Conservation (phyloP, 768 basidiomycete genomes). For the Rossbeevera mucosa region DNA sequence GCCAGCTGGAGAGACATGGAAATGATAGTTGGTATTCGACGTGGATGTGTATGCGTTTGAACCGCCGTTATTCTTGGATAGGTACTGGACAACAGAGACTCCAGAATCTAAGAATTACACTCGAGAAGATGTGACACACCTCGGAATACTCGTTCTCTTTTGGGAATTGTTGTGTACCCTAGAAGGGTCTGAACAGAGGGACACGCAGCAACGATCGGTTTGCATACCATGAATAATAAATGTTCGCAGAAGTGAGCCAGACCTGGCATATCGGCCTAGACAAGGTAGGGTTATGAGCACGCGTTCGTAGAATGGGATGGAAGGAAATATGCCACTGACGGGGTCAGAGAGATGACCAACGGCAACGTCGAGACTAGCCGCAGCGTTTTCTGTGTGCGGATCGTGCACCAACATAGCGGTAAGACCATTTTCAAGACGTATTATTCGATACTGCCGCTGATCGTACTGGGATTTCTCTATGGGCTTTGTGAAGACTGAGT, state of each 20-base stretch:
- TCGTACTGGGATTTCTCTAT: conserved; percentile 75
- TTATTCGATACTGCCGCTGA: conserved; percentile 73
- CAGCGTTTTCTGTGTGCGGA: conserved; percentile 84
- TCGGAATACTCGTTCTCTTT: conserved; percentile 93
- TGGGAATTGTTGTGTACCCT: conserved; percentile 84
- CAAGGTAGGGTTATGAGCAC: not conserved
- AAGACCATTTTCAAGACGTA: conserved; percentile 86
- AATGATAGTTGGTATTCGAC: conserved; percentile 87
- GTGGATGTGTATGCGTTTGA: conserved; percentile 95
- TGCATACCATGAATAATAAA: conserved; percentile 85
- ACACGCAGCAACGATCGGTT: not conserved
- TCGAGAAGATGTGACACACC: conserved; percentile 34
- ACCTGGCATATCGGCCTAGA: conserved; percentile 82
- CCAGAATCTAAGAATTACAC: not conserved
- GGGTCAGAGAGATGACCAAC: conserved; percentile 95
- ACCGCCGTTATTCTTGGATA: conserved; percentile 76
- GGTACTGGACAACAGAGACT: conserved; percentile 41
- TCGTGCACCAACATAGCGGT: conserved; percentile 83
- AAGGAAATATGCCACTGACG: conserved; percentile 41
- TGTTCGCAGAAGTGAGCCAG: conserved; percentile 97
- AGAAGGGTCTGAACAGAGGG: conserved; percentile 1
- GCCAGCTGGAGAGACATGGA: conserved; percentile 61
- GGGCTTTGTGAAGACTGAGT: conserved; percentile 51
- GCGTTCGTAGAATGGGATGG: not conserved
- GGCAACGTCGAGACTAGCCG: conserved; percentile 89